Percentiles rank a stretch among this genome's conserved stretches.
phyloP scores from a whole-genome alignment of 2,329 filamentous ascomycete species.

The Hypoxylon rubiginosum region DNA sequence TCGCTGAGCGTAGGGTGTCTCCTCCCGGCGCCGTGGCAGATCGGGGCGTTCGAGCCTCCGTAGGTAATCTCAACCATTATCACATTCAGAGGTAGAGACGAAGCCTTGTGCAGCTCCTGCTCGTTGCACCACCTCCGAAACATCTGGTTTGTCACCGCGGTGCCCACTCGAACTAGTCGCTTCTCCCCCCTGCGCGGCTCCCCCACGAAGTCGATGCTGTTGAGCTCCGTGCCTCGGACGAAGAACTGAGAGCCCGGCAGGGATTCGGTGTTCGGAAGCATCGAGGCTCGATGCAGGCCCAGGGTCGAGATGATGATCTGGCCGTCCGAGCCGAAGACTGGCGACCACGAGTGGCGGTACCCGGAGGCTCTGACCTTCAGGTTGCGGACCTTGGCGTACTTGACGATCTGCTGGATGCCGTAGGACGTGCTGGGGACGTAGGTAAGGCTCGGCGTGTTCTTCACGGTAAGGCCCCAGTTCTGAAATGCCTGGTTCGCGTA shows the following conservation, averaged over 20 bases:
- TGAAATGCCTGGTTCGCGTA: slow-evolving; percentile 47
- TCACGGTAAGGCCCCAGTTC: slow-evolving; percentile 59
- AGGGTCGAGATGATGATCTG: slow-evolving; percentile 60
- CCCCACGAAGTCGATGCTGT: slow-evolving; percentile 55
- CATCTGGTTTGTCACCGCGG: slow-evolving; percentile 61
- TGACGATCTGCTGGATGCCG: slow-evolving; percentile 58
- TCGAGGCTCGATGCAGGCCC: slow-evolving; percentile 54
- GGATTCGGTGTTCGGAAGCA: slow-evolving; percentile 55
- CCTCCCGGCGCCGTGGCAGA: slow-evolving; percentile 63
- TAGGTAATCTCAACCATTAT: slow-evolving; percentile 64
- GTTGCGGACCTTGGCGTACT: slow-evolving; percentile 52
- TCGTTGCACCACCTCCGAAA: slow-evolving; percentile 60
- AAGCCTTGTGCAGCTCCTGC: slow-evolving; percentile 51
- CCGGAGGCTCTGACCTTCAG: slow-evolving; percentile 58
- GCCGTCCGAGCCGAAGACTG: slow-evolving; percentile 57
- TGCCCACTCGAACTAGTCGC: slow-evolving; percentile 57
- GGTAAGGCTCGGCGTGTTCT: slow-evolving; percentile 57
- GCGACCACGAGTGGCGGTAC: slow-evolving; percentile 60
- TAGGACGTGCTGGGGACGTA: slow-evolving; percentile 58
- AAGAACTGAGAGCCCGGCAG: slow-evolving; percentile 44
- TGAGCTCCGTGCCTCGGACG: slow-evolving; percentile 54
- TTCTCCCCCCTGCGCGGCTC: slow-evolving; percentile 48
- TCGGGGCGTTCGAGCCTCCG: slow-evolving; percentile 60
- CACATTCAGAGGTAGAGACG: slow-evolving; percentile 60
- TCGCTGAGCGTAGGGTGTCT: slow-evolving; percentile 60